phyloP scores from a whole-genome alignment of 306 rosid species.

The Begonia loranthoides region DNA sequence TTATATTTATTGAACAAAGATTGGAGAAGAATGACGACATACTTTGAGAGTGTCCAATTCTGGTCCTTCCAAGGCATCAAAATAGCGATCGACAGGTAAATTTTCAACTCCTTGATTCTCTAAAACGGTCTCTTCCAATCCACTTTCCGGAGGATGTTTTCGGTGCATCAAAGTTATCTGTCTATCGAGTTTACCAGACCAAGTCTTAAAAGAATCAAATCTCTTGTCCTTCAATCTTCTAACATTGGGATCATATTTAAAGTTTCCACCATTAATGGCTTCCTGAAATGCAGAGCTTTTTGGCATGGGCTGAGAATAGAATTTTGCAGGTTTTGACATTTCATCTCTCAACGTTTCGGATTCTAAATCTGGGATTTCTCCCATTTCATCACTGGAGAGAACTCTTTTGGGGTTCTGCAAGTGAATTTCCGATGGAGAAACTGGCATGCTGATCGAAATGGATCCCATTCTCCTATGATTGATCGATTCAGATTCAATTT shows the following conservation, averaged over 20 bases:
- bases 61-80: conserved; percentile 1
- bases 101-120: conserved; percentile 2
- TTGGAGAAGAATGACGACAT: neutral
- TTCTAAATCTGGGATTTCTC: conserved; percentile 5
- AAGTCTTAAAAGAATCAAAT: conserved; percentile 73
- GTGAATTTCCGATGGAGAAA: conserved; percentile 22
- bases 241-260: conserved; percentile 19
- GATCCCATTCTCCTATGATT: conserved; percentile 40
- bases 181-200: conserved; percentile 62
- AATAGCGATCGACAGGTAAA: neutral
- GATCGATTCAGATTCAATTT: conserved; percentile 14
- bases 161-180: conserved; percentile 54
- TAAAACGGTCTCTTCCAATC: conserved; percentile 12
- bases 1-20: no score
- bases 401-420: conserved; percentile 18
- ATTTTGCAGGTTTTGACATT: conserved; percentile 22
- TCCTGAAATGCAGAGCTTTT: conserved; percentile 12
- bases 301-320: conserved; percentile 66
- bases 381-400: conserved; percentile 27
- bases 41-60: neutral
- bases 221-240: conserved; percentile 35
- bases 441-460: conserved; percentile 75
- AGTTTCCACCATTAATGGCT: conserved; percentile 1
- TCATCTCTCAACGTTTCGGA: neutral
- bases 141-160: conserved; percentile 17